These are phyloP conservation scores for Cichorium intybus DNA, from an alignment of 140 eudicot genomes.

Conservation along the genomic window DNA sequence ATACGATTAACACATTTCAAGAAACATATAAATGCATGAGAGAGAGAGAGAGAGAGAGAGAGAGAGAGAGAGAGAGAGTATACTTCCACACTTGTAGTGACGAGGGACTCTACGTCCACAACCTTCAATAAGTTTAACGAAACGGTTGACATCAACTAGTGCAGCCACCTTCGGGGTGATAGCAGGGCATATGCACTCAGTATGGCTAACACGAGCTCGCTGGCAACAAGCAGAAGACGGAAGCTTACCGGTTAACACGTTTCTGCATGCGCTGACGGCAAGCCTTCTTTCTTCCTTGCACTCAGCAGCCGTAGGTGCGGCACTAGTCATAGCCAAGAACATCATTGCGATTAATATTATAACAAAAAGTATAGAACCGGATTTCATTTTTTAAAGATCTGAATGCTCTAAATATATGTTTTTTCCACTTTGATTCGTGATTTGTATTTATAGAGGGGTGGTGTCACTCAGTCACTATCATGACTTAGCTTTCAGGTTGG, in stretches of 20 bases:
- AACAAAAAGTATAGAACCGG: too few relatives aligned
- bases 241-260: conserved; percentile 27
- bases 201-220: conserved; percentile 38
- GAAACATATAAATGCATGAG: neutral
- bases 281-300: conserved; percentile 45
- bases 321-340: conserved; percentile 22
- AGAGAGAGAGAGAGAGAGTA: conserved; percentile 13
- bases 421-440: neutral
- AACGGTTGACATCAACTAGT: conserved; percentile 26
- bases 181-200: conserved; percentile 41
- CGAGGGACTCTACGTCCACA: conserved; percentile 51
- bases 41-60: neutral
- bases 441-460: neutral
- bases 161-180: conserved; percentile 49
- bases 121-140: conserved; percentile 39
- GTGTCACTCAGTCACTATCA: neutral
- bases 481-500: neutral
- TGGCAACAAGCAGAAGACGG: conserved; percentile 42
- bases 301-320: conserved; percentile 5
- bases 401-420: neutral
- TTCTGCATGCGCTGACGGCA: conserved; percentile 38
- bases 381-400: too few relatives aligned
- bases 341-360: too few relatives aligned
- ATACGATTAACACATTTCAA: neutral
- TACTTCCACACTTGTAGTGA: conserved; percentile 55